Evolutionary conservation across 371 early-diverging fungal species (phyloP), one percentile per base, ranked within the genome.

Genomic region (Circinella minor): DNA sequence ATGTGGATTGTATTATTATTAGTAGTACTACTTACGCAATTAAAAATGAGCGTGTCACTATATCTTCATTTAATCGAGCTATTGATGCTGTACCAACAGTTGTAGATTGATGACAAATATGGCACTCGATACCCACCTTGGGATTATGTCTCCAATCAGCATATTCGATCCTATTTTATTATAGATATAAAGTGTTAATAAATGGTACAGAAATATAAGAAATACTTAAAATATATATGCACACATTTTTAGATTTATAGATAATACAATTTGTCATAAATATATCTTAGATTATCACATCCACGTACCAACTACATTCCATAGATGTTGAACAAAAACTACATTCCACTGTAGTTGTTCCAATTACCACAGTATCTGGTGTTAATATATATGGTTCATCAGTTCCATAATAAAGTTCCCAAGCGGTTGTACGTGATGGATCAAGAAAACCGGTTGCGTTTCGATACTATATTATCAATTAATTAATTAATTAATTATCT

Each of bases 151-250:
- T 48, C 37, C 55, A 66, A 4, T 71, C 61, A 13, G 57, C 51
- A 36, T 71, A 71, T 38, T 60, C 55, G n/a, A 47, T 10, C 71
- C 71, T 71, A 54, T 37, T 27, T 51, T 37, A 5, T 13, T 51
- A 51, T n/a, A n/a, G n/a, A n/a, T n/a, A n/a, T n/a, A n/a, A n/a
- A n/a, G n/a, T 51, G 51, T 17, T 51, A 3, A 13, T 15, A 51
- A n/a, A 51, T 14, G 15, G n/a, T 15, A 51, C 8, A 15, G 51
- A 37, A 43, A 43, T 43, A 43, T 9, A 9, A 43, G 11, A 9
- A 43, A 43, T 43, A 43, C 6, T 43, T 9, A 43, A 43, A 11
- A 43, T 6, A 43, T 1, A 9, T 43, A 11, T 11, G 6, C 11
- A 43, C 11, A 43, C 11, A 43, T 43, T 43, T 11, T 43, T 43